Conservation (phyloP, 495 filamentous ascomycete genomes). For the Penicillium mononematosum region DNA sequence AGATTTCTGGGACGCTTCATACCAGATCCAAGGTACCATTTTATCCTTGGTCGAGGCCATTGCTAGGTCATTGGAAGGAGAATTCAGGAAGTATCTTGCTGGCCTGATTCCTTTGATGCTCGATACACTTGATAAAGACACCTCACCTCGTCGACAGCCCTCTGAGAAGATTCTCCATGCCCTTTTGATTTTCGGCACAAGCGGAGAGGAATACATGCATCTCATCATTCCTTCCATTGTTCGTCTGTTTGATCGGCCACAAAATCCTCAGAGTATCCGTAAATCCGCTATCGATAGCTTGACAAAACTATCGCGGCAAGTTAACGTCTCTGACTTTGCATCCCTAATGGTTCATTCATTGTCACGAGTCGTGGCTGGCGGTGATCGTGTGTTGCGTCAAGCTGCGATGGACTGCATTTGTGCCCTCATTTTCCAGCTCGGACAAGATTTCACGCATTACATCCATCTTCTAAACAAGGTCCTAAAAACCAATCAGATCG, state of each 20-base stretch:
- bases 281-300: conserved; percentile 93
- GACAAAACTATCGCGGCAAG: conserved; percentile 89
- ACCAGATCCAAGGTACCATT: conserved; percentile 83
- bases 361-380: conserved; percentile 69
- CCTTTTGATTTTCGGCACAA: conserved; percentile 93
- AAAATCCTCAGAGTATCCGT: conserved; percentile 72
- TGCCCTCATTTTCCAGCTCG: conserved; percentile 91
- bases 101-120: conserved; percentile 88
- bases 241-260: conserved; percentile 79
- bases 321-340: conserved; percentile 96
- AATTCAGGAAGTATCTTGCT: conserved; percentile 95
- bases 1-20: conserved; percentile 77
- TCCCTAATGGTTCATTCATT: conserved; percentile 92
- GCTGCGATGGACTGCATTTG: conserved; percentile 95
- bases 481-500: conserved; percentile 64
- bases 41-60: conserved; percentile 89
- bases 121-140: conserved; percentile 83
- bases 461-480: conserved; percentile 84
- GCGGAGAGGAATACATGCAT: conserved; percentile 98
- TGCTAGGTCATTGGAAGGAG: conserved; percentile 87
- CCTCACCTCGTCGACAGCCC: conserved; percentile 65
- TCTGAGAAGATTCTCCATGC: conserved; percentile 91
- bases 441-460: conserved; percentile 91
- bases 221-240: conserved; percentile 97
- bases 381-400: conserved; percentile 69